Base-by-base conservation (phyloP, 75 land plant species). In the Pinus albicaulis region DNA sequence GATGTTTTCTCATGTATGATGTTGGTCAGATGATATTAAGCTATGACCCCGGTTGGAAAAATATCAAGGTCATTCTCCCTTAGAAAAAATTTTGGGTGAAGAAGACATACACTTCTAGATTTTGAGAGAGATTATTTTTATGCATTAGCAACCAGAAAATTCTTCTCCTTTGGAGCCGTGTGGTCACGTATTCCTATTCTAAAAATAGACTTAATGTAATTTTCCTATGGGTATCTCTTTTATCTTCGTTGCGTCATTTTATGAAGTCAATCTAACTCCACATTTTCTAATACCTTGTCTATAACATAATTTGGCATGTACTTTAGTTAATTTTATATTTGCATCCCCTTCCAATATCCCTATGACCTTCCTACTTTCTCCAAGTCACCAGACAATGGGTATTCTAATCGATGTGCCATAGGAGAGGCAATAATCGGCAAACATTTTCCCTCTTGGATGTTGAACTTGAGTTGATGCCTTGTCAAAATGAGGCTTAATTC, bases 401-500 rank as follows among this genome's bases (percentile, higher is more conserved):
- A 74, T 98, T 55, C 60, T 87, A 57, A 78, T 98, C 75, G 84
- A 95, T 80, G 78, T 98, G n/a, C n/a, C 8, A 79, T 79, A 25
- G 94, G 83, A 2, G 80, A 85, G 28, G 52, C 57, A 15, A n/a
- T n/a, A 86, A 96, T 60, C 95, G 93, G 98, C 87, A 78, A 63
- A 82, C 86, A 38, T 86, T 98, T 77, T 92, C n/a, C 98, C 15
- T 80, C 86, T 56, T 92, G 87, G 87, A 83, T 87, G 20, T 76
- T 95, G 19, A 92, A 85, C 82, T 76, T 98, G 55, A 74, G 74
- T 19, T 88, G 89, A 76, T 90, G 87, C 77, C 76, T 98, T 25
- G 64, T 83, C 57, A 94, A 98, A 80, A 92, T 87, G 28, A 89
- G 89, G 34, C 78, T 93, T 34, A 88, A 88, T n/a, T 80, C 89